Evolutionary conservation across 2,329 filamentous ascomycete genomes (phyloP).

Genomic region (Talaromyces sp.): DNA sequence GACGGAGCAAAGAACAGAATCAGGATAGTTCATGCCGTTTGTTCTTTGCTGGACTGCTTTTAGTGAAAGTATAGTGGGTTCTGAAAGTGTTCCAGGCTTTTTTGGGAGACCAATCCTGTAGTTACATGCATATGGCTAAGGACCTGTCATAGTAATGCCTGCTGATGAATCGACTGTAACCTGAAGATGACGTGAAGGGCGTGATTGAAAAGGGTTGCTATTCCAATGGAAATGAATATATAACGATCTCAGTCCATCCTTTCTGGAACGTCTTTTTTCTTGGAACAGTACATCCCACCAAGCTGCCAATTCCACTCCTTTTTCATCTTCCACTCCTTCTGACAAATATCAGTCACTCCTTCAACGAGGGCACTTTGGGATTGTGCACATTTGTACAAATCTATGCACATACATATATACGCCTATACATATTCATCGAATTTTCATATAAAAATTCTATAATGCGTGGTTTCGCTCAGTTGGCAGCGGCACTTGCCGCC

Average conservation of each 20-base stretch:
- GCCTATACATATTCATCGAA: not conserved
- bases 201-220: not conserved
- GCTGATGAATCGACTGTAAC: constrained; percentile 13
- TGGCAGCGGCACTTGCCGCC: constrained; percentile 7
- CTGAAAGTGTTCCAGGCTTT: not conserved
- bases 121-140: constrained; percentile 6
- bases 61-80: not conserved
- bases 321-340: not conserved
- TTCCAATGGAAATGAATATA: not conserved
- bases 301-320: constrained; percentile 2
- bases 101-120: not conserved
- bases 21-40: not conserved
- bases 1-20: constrained; percentile 3
- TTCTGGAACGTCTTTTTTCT: not conserved
- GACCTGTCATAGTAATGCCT: not conserved
- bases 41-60: not conserved
- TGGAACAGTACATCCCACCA: not conserved
- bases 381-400: not conserved
- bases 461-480: constrained; percentile 12
- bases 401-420: not conserved
- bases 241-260: not conserved
- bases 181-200: constrained; percentile 5
- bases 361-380: not conserved
- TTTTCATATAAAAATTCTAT: not conserved
- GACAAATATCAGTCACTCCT: not conserved